Base-by-base conservation (phyloP, 1,284 basidiomycete genomes). In the Ceratobasidium sp. region DNA sequence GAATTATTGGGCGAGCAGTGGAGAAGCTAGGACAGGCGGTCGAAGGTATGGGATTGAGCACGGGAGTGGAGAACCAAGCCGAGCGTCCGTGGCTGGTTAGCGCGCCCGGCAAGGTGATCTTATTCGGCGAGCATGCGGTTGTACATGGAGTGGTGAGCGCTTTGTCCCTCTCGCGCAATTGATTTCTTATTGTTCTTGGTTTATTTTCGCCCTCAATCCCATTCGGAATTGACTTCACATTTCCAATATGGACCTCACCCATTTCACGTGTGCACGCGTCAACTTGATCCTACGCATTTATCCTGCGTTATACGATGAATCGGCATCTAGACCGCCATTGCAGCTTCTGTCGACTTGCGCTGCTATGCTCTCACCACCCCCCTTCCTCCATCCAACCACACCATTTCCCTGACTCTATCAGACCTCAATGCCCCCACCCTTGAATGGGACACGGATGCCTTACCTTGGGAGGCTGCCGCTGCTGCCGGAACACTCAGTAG, bases 51-150 rank as follows among this genome's bases (percentile, higher is more conserved):
- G 71, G 77, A 80, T 58, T 73, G 75, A 75, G 75, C 68, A 73
- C 49, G 70, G 74, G 58, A 13, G 45, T 7, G 10, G 45, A 62
- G 22, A 76, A 34, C 47, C 52, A 67, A n/a, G 74, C 74, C 22
- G 69, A 72, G 45, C 70, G 73, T 10, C 40, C 71, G 2, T 93
- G 90, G 90, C 85, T 96, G 69, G 90, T 97, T 69, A 95, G 93
- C 69, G 93, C 97, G 5, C 97, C 97, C 6, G 97, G 97, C 50
- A 99, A 99, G 79, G 93, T 99, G 72, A 99, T 99, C 74, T 80
- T 99, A 69, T 99, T 99, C 74, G 97, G 97, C 64, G 97, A 99
- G 80, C 97, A 99, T 80, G 97, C 97, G 17, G 97, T 99, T 64
- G 97, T 99, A 25, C 92, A 99, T 78, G 97, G 97, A 68, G 92